phyloP scores from a whole-genome alignment of 1,284 basidiomycete genomes.

The Melampsora larici-populina region DNA sequence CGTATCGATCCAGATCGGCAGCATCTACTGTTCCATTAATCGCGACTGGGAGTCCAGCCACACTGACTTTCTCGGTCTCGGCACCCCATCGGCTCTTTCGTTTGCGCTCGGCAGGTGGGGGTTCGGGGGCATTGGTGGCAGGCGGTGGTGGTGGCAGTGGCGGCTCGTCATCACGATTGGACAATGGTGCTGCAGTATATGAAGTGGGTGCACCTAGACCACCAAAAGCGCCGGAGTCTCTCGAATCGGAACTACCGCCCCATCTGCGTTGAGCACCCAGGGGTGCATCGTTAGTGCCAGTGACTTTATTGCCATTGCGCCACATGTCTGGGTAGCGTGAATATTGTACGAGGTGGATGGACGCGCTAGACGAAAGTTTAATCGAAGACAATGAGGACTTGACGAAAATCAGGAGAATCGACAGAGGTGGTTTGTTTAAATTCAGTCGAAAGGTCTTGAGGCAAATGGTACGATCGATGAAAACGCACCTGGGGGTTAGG shows the following conservation, averaged over 20 bases:
- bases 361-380: too few species aligned
- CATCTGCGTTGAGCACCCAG: slow-evolving; percentile 38
- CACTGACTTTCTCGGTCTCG: slow-evolving; percentile 60
- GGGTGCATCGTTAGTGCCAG: slow-evolving; percentile 41
- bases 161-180: slow-evolving; percentile 36
- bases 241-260: slow-evolving; percentile 35
- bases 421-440: too few species aligned
- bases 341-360: too few species aligned
- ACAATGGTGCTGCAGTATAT: slow-evolving; percentile 34
- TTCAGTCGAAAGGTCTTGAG: too few species aligned
- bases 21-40: slow-evolving; percentile 81
- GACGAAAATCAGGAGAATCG: too few species aligned
- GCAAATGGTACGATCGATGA: too few species aligned
- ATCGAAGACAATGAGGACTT: too few species aligned
- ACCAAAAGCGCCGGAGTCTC: slow-evolving; percentile 41
- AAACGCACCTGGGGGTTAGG: too few species aligned
- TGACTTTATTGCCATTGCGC: slow-evolving; percentile 39
- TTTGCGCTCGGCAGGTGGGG: slow-evolving; percentile 57
- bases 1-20: slow-evolving; percentile 86
- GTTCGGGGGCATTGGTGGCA: slow-evolving; percentile 15
- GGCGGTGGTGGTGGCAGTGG: slow-evolving; percentile 29
- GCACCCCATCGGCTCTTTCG: slow-evolving; percentile 94
- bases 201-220: slow-evolving; percentile 40
- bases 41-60: slow-evolving; percentile 80
- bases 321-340: slow-evolving; percentile 3